Evolutionary conservation across 768 basidiomycete genomes (phyloP), one percentile per base, ranked within the genome.

Genomic region (Tricholoma terreum): DNA sequence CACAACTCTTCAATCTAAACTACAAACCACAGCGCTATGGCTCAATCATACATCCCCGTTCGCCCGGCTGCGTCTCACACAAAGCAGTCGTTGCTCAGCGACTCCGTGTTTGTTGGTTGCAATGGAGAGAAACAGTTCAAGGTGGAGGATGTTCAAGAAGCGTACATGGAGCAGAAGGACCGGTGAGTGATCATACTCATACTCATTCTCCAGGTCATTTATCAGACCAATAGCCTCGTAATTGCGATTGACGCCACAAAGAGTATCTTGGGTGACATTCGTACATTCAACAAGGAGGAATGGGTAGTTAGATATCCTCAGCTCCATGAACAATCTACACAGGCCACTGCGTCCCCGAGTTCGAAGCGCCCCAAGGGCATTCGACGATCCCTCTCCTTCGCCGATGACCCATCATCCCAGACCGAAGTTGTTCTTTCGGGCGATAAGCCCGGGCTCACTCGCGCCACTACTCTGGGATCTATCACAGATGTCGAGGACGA

Each of bases 251-350:
- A 88, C 64, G 77, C 83, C 0, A 85, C 94, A 35, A 82, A 84
- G 64, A 64, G 74, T 10, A 81, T 98, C 45, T 76, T 97, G 36
- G 72, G 71, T 50, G 88, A 88, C 64, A 73, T 98, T 19, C 82
- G 84, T 50, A 75, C 77, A 51, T 97, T 96, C 78, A 97, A 91
- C 76, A 86, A 87, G 74, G 77, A 85, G 36, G 82, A 89, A 61
- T 97, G 93, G 94, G 82, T 90, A 22, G 85, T 98, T 14, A 78
- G 92, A 57, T 98, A 98, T 71, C 95, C 95, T 53, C 82, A 83
- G 66, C 76, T 94, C 55, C 75, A 77, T 30, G 80, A 85, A 54
- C 77, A 81, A 24, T 62, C 66, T 6, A 24, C 55, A 27, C 61
- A 67, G 30, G 68, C 64, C 2, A 65, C 71, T 17, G 54, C 69